Percentiles rank a stretch among this genome's conserved stretches.
These are phyloP conservation scores for Pythium utonaiense DNA, from an alignment of 352 stramenopile species.

Conservation along the genomic window DNA sequence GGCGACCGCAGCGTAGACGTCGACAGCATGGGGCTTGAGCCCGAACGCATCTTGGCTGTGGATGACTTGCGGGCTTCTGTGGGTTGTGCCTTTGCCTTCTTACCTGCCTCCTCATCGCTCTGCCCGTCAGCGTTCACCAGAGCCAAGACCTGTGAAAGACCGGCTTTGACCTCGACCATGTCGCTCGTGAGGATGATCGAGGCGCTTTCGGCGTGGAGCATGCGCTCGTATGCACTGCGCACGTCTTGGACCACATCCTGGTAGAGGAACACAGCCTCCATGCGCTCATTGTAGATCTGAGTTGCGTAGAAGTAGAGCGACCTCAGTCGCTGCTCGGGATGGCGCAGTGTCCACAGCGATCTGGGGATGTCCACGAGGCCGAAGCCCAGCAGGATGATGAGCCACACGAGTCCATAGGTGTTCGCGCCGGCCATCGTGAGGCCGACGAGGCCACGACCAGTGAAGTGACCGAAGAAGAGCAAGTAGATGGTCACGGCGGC, in stretches of 20 bases:
- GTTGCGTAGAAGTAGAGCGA: constrained; percentile 51
- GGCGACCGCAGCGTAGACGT: constrained; percentile 13
- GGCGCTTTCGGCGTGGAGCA: constrained; percentile 48
- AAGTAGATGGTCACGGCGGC: constrained; percentile 43
- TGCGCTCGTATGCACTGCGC: constrained; percentile 33
- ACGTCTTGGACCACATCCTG: constrained; percentile 50
- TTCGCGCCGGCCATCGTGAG: constrained; percentile 62
- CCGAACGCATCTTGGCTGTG: not conserved
- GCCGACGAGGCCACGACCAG: constrained; percentile 38
- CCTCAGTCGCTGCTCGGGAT: constrained; percentile 37
- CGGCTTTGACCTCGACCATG: constrained; percentile 61
- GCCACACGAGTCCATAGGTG: constrained; percentile 61
- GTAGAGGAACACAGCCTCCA: constrained; percentile 58
- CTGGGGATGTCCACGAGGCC: constrained; percentile 61
- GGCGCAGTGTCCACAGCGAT: constrained; percentile 38
- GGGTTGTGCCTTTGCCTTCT: not conserved
- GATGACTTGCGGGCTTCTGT: not conserved
- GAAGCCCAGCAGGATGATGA: constrained; percentile 59
- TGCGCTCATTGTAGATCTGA: constrained; percentile 57
- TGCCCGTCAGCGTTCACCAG: constrained; percentile 28
- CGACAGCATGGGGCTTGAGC: constrained; percentile 14
- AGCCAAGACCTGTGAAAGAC: constrained; percentile 31
- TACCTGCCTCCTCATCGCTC: not conserved
- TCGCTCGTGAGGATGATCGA: constrained; percentile 65
- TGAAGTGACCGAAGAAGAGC: constrained; percentile 56